These are phyloP conservation scores for Fusarium incarnatum DNA, from an alignment of 2,329 filamentous ascomycete species.

Conservation along the genomic window DNA sequence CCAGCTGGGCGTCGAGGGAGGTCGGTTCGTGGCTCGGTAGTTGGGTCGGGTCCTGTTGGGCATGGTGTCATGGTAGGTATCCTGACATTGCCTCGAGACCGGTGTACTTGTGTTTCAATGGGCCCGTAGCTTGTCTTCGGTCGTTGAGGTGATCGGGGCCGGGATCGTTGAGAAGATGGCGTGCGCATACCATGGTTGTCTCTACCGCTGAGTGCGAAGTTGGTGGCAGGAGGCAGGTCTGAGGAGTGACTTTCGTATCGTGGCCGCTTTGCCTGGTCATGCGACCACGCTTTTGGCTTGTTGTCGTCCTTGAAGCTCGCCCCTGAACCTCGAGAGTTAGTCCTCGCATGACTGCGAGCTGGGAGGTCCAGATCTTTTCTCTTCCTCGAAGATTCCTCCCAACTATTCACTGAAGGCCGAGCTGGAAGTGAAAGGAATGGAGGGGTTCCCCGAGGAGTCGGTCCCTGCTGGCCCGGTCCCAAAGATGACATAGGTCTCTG, in stretches of 20 bases:
- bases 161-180: not conserved
- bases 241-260: not conserved
- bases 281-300: not conserved
- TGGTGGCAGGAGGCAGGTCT: not conserved
- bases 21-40: not conserved
- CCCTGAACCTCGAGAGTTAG: not conserved
- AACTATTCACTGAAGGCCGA: not conserved
- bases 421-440: too few species aligned
- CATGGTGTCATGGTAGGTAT: too few species aligned
- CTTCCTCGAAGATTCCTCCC: not conserved
- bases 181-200: not conserved
- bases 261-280: not conserved
- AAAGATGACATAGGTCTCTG: not conserved
- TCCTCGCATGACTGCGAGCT: not conserved
- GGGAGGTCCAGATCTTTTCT: not conserved
- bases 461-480: too few species aligned
- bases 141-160: not conserved
- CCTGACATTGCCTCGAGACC: too few species aligned
- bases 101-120: not conserved
- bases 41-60: not conserved
- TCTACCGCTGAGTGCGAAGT: not conserved
- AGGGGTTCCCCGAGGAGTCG: not conserved
- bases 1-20: too few species aligned
- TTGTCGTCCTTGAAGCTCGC: not conserved
- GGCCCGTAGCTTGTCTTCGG: not conserved